Conservation (phyloP, 148 eudicot species). For the Linanthus parryae region DNA sequence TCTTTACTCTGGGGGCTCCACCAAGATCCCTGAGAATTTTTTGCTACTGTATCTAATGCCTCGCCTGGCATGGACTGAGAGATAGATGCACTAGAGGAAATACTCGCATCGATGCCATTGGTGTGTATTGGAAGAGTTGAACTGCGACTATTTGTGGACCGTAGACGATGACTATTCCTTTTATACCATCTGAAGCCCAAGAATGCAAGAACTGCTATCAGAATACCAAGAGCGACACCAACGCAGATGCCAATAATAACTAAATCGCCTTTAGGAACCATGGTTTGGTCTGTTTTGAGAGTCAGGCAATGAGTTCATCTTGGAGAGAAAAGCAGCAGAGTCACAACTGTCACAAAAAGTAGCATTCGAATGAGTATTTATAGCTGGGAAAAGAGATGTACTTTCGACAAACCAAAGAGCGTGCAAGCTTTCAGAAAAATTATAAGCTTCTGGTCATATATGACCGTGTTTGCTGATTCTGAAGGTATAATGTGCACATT, state of each 20-base stretch:
- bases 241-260: conserved; percentile 59
- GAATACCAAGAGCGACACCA: conserved; percentile 67
- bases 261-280: conserved; percentile 42
- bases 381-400: no score
- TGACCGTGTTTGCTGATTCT: no score
- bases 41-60: conserved; percentile 30
- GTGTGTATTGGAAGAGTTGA: conserved; percentile 41
- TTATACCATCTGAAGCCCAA: conserved; percentile 60
- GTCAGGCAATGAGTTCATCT: conserved; percentile 46
- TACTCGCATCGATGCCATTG: conserved; percentile 50
- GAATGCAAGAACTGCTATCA: conserved; percentile 44
- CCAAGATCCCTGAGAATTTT: conserved; percentile 42
- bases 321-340: conserved; percentile 21
- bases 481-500: no score
- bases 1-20: conserved; percentile 57
- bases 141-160: conserved; percentile 19
- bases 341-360: conserved; percentile 10
- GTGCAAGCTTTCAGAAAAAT: no score
- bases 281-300: conserved; percentile 32
- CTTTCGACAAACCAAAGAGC: no score
- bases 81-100: conserved; percentile 51
- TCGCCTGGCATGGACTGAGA: conserved; percentile 34
- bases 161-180: conserved; percentile 35
- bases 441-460: no score
- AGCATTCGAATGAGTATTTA: no score